Evolutionary conservation across 176 grass and related monocot species (phyloP).

Genomic region (Rhynchospora pubera): DNA sequence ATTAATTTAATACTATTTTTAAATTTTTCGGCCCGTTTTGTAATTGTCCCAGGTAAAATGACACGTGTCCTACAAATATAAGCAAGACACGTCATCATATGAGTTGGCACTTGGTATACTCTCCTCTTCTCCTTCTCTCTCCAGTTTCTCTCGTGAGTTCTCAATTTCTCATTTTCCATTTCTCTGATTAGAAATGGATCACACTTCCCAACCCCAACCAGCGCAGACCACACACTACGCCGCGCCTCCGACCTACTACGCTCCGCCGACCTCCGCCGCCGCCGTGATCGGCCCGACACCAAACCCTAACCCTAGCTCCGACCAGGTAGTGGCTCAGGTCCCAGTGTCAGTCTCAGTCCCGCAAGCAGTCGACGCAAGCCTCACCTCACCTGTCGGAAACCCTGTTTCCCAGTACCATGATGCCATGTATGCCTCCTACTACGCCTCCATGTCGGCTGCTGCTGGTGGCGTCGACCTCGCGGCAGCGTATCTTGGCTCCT

Average conservation of each 20-base stretch:
- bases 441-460: neutral
- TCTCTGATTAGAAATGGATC: constrained; percentile 10
- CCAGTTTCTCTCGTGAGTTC: neutral
- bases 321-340: neutral
- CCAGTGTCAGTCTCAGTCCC: neutral
- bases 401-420: neutral
- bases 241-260: constrained; percentile 2
- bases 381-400: neutral
- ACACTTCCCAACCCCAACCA: neutral
- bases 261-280: neutral
- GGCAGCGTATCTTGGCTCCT: neutral
- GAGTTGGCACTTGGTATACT: neutral
- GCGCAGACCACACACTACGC: constrained; percentile 4
- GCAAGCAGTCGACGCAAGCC: neutral
- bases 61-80: too few relatives aligned
- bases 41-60: neutral
- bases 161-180: neutral
- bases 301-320: constrained; percentile 13
- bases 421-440: neutral
- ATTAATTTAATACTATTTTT: too few relatives aligned
- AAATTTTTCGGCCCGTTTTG: too few relatives aligned
- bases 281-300: neutral
- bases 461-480: neutral
- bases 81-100: neutral
- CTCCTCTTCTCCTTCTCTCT: neutral